Base-by-base conservation (phyloP, 1,284 basidiomycete genomes). In the Waitea zeae region DNA sequence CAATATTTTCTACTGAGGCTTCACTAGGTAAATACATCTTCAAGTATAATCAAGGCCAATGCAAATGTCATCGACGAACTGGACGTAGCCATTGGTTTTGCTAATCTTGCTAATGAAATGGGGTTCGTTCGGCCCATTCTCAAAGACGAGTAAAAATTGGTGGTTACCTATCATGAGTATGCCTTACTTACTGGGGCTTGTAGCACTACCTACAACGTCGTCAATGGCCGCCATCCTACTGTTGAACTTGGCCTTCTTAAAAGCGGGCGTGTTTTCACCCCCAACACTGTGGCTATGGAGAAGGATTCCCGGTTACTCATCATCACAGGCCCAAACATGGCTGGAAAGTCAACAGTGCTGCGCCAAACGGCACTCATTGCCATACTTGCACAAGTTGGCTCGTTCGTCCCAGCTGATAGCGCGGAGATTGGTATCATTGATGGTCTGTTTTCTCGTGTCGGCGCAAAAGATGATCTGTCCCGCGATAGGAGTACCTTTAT, bases 271-370 rank as follows among this genome's bases (percentile, higher is more conserved):
- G 58, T 66, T 5, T 96, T 92, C 52, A 83, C 73, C 1, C 74
- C 87, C 0, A 98, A 97, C 53, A 76, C 79, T 2, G 64, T 89
- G 12, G 42, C 57, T 14, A 64, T 95, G 50, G 56, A 61, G 3
- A 57, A 69, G 1, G 47, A 56, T 4, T 70, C 74, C 7, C 71
- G 70, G 17, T 48, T 96, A 3, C 78, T 76, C 39, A 51, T 95
- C 33, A 81, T 97, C 44, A 97, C 92, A 1, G 93, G 93, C 0
- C 93, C 93, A 0, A 97, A 97, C 49, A 96, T 96, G 88, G 87
- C 86, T 29, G 71, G 87, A 33, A 97, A 99, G 54, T 92, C 86
- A 1, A 97, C 93, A 0, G 67, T 87, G 20, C 65, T 99, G 13
- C 81, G 93, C 12, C 92, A 96, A 51, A 84, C 76, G 1, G 95